Base-by-base conservation (phyloP, 257 asterid species). In the Rauvolfia tetraphylla region DNA sequence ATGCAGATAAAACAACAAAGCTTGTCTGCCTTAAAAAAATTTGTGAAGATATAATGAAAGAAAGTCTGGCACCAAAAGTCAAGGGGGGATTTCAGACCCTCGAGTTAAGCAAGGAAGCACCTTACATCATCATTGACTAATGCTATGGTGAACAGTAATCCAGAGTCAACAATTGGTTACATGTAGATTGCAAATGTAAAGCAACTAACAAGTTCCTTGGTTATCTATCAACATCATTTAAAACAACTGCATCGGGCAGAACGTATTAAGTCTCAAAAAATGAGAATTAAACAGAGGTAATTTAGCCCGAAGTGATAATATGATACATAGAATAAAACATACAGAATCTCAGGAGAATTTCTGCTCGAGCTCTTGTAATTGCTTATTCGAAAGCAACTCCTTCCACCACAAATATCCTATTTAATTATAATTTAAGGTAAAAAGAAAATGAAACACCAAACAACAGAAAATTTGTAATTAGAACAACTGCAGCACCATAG, bases 361-460 rank as follows among this genome's bases (percentile, higher is more conserved):
- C 78, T 76, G 79, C 82, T 87, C 46, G 91, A 85, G 65, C 77
- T 77, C 82, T 83, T 79, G 94, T 75, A 82, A 87, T 89, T 91
- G 91, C 84, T 85, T 79, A 95, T 82, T 51, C 82, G 84, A 80
- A 95, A 95, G 93, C 99, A 90, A 90, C 92, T 86, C 53, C 61
- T 77, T 79, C 97, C 96, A 76, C 91, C 93, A 53, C 96, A 92
- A 68, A 5, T 83, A 83, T 91, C 96, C 99, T 95, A 81, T 69
- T 22, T 58, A 41, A 41, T 41, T 8, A 41, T 41, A 41, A 3
- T 80, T 68, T 29, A 46, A 46, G 11, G 11, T 46, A 9, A 46
- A 14, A 46, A 29, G 9, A 29, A 61, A 18, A 18, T 17, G 29
- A 61, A 29, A 61, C 20, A 34, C 18, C n/a, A 63, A 51, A 23